Percentiles rank a stretch among this genome's conserved stretches.
phyloP scores from a whole-genome alignment of 1,284 basidiomycete species.

The Thecaphora thlaspeos region DNA sequence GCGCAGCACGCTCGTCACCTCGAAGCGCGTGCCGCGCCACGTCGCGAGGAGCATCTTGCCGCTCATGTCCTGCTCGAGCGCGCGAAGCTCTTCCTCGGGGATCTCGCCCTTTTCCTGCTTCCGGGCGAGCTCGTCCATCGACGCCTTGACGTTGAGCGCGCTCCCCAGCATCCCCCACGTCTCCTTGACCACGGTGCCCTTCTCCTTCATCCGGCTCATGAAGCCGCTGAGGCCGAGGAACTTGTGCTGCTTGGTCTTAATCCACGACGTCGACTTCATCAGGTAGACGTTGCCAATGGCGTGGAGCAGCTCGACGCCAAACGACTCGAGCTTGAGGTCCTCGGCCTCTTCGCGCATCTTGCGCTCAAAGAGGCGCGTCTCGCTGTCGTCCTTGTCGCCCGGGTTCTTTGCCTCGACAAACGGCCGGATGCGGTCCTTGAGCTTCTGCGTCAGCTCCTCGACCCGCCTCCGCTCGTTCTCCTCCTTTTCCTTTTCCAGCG shows the following conservation, averaged over 20 bases:
- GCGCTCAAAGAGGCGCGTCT: constrained; percentile 66
- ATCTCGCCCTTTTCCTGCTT: constrained; percentile 83
- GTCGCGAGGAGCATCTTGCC: constrained; percentile 66
- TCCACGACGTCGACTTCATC: constrained; percentile 85
- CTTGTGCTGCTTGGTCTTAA: constrained; percentile 70
- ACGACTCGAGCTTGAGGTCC: constrained; percentile 95
- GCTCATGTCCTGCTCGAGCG: constrained; percentile 89
- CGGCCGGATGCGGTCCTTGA: constrained; percentile 56
- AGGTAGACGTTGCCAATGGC: constrained; percentile 72
- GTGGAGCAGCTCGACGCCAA: constrained; percentile 81
- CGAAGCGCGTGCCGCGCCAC: constrained; percentile 49
- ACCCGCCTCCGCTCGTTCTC: constrained; percentile 54
- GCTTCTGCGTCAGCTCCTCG: constrained; percentile 50
- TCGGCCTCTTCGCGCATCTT: constrained; percentile 84
- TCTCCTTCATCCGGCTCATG: constrained; percentile 91
- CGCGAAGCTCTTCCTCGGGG: constrained; percentile 69
- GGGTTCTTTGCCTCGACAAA: constrained; percentile 70
- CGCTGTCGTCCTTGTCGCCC: constrained; percentile 79
- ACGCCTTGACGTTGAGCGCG: constrained; percentile 64
- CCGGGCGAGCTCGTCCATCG: constrained; percentile 83
- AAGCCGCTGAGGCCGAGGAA: constrained; percentile 85
- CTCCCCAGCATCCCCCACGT: constrained; percentile 60
- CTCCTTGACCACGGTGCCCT: constrained; percentile 69
- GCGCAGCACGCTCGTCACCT: constrained; percentile 50
- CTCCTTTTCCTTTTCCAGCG: constrained; percentile 56